These are phyloP conservation scores for Colletotrichum endophyticum DNA, from an alignment of 2,329 filamentous ascomycete species.

Conservation along the genomic window DNA sequence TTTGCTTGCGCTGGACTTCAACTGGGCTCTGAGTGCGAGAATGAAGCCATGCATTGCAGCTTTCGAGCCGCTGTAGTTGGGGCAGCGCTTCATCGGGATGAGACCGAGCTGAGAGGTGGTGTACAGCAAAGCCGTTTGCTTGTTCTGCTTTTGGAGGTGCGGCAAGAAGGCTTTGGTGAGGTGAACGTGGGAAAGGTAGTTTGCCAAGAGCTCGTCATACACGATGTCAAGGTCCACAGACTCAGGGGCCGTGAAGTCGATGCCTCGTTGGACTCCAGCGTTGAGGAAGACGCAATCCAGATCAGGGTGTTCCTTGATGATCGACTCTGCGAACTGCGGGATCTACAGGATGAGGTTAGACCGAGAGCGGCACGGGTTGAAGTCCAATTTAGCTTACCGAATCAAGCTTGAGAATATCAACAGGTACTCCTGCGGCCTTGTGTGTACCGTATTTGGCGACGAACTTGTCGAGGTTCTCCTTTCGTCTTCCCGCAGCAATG, in stretches of 20 bases:
- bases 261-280: slow-evolving; percentile 54
- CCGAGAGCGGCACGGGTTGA: neutral
- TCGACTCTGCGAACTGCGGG: slow-evolving; percentile 16
- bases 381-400: neutral
- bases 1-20: slow-evolving; percentile 4
- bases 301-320: slow-evolving; percentile 42
- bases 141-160: slow-evolving; percentile 23
- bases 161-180: slow-evolving; percentile 31
- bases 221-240: slow-evolving; percentile 32
- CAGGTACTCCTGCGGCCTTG: slow-evolving; percentile 33
- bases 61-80: slow-evolving; percentile 33
- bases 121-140: slow-evolving; percentile 20
- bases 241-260: slow-evolving; percentile 41
- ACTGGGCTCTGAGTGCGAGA: slow-evolving; percentile 23
- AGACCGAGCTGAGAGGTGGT: slow-evolving; percentile 24
- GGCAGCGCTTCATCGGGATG: slow-evolving; percentile 9
- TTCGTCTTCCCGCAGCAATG: slow-evolving; percentile 50
- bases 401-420: neutral
- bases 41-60: slow-evolving; percentile 29
- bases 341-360: neutral
- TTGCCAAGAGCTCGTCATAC: slow-evolving; percentile 29
- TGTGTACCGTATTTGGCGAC: slow-evolving; percentile 45
- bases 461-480: slow-evolving; percentile 54
- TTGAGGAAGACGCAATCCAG: slow-evolving; percentile 64
- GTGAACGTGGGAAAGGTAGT: slow-evolving; percentile 31